Percentiles rank a stretch among this genome's conserved stretches.
Conservation (phyloP, 129 eudicot species). For the Flaveria brownii region DNA sequence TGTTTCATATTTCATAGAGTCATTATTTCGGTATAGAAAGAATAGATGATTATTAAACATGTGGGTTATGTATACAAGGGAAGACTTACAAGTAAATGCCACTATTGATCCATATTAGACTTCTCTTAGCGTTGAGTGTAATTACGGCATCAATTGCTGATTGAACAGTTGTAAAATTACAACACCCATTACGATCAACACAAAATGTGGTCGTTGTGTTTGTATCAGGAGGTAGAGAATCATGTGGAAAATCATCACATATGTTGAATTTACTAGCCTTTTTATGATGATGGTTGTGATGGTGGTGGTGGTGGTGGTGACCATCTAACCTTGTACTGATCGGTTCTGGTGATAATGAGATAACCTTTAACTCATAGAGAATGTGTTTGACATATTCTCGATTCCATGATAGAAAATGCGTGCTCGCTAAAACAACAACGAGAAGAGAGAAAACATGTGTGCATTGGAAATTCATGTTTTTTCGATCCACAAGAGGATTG, state of each 20-base stretch:
- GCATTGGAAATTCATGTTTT: constrained; percentile 40
- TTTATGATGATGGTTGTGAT: constrained; percentile 23
- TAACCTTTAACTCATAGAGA: constrained; percentile 20
- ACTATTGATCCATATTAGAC: constrained; percentile 70
- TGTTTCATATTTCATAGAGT: not conserved
- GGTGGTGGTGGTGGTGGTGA: constrained; percentile 40
- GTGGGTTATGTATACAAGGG: not conserved
- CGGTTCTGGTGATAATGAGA: constrained; percentile 5
- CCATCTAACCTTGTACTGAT: constrained; percentile 17
- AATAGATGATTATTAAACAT: not conserved
- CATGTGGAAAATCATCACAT: constrained; percentile 75
- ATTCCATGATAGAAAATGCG: constrained; percentile 40
- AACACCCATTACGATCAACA: constrained; percentile 84
- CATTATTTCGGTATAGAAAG: not conserved
- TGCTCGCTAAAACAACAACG: constrained; percentile 48
- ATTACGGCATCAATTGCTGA: constrained; percentile 70
- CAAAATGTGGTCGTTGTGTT: constrained; percentile 65
- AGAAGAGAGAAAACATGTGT: constrained; percentile 32
- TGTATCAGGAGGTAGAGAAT: constrained; percentile 72
- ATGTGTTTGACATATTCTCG: constrained; percentile 10
- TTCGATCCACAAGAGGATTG: not conserved
- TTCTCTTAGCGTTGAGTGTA: constrained; percentile 54
- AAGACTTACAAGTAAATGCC: constrained; percentile 79
- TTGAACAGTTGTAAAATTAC: constrained; percentile 83
- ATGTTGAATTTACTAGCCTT: constrained; percentile 31